Conservation (phyloP, 306 rosid species). For the Gleditsia sinensis region DNA sequence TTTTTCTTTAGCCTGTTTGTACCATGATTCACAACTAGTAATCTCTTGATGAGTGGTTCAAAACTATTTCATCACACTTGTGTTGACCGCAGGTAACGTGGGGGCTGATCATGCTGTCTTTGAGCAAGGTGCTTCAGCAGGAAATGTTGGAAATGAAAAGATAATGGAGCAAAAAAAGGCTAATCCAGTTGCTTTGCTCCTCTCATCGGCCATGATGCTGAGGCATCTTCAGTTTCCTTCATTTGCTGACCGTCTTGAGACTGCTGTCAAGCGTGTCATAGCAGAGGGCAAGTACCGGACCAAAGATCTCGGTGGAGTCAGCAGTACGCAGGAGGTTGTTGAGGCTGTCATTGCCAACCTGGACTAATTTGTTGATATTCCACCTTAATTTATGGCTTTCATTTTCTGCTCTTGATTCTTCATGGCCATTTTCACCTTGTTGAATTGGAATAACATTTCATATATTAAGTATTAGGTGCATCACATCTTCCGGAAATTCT, state of each 20-base stretch:
- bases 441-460: not conserved
- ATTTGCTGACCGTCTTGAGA: slow-evolving; percentile 82
- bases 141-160: slow-evolving; percentile 75
- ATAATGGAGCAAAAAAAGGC: slow-evolving; percentile 59
- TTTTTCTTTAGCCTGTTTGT: not conserved
- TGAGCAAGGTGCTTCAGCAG: slow-evolving; percentile 93
- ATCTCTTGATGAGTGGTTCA: not conserved
- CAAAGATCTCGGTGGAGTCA: slow-evolving; percentile 77
- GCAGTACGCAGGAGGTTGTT: slow-evolving; percentile 64
- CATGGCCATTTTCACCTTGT: not conserved
- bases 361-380: slow-evolving; percentile 33
- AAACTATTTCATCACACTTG: not conserved
- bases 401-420: not conserved
- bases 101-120: slow-evolving; percentile 85
- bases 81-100: slow-evolving; percentile 55
- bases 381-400: not conserved
- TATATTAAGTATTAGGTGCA: not conserved
- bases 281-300: slow-evolving; percentile 57
- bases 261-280: slow-evolving; percentile 71
- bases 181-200: slow-evolving; percentile 80
- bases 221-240: slow-evolving; percentile 89
- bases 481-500: not conserved
- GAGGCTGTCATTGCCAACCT: slow-evolving; percentile 73
- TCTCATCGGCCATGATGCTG: slow-evolving; percentile 88
- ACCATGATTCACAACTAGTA: not conserved